Percentiles rank a stretch among this genome's conserved stretches.
phyloP scores from a whole-genome alignment of 1,139 yeast species.

The Sugiyamaella japonica region DNA sequence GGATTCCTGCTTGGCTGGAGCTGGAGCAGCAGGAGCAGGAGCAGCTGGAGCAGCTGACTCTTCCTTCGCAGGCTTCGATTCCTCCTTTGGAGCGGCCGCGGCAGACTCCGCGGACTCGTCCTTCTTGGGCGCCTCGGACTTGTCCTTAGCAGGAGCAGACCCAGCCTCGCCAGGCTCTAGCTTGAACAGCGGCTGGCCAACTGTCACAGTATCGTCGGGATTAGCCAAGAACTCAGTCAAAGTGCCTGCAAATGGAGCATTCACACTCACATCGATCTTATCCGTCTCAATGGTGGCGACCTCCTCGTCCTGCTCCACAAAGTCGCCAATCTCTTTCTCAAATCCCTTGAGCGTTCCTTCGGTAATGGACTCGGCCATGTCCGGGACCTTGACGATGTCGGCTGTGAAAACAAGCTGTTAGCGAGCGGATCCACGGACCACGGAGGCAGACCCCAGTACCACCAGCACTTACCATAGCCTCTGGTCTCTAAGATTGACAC shows the following conservation, averaged over 20 bases:
- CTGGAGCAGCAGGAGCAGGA: no score
- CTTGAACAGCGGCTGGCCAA: slow-evolving; percentile 89
- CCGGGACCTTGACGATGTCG: slow-evolving; percentile 81
- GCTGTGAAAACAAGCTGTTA: slow-evolving; percentile 21
- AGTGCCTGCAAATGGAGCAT: slow-evolving; percentile 91
- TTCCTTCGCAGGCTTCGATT: slow-evolving; percentile 37
- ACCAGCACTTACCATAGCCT: slow-evolving; percentile 15
- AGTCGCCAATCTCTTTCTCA: slow-evolving; percentile 80
- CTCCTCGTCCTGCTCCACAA: slow-evolving; percentile 81
- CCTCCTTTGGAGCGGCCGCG: slow-evolving; percentile 24
- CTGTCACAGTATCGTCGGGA: slow-evolving; percentile 93
- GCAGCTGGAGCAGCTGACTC: slow-evolving; percentile 35
- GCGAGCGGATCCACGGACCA: no score
- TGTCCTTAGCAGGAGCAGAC: slow-evolving; percentile 32
- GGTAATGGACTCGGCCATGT: slow-evolving; percentile 97
- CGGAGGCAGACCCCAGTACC: neutral
- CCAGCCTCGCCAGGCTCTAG: slow-evolving; percentile 86
- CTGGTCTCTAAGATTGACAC: slow-evolving; percentile 10
- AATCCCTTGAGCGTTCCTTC: slow-evolving; percentile 92
- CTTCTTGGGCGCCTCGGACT: slow-evolving; percentile 32
- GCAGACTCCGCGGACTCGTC: neutral
- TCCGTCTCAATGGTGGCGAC: slow-evolving; percentile 98
- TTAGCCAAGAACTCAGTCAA: slow-evolving; percentile 77
- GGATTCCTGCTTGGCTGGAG: slow-evolving; percentile 27
- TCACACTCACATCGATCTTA: slow-evolving; percentile 95